Evolutionary conservation across 306 rosid genomes (phyloP).

Genomic region (Senna tora): DNA sequence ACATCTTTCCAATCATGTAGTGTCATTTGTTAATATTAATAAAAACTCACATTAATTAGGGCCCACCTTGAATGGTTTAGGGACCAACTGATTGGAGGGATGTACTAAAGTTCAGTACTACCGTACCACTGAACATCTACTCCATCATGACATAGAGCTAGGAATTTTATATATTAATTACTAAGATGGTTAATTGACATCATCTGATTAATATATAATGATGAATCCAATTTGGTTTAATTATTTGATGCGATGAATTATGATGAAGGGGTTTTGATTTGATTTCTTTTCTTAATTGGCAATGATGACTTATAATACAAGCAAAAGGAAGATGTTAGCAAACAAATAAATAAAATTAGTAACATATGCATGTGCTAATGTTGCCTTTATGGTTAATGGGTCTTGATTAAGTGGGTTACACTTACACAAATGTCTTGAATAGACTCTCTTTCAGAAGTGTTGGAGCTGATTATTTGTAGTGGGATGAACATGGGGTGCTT

Average conservation of each 20-base stretch:
- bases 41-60: too few species aligned
- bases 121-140: too few species aligned
- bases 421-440: constrained; percentile 30
- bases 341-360: background rate
- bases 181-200: constrained; percentile 26
- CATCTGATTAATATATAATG: background rate
- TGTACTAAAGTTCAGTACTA: too few species aligned
- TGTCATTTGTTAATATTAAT: too few species aligned
- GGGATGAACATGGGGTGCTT: constrained; percentile 49
- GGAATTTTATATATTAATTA: too few species aligned
- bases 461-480: constrained; percentile 17
- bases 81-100: too few species aligned
- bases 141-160: too few species aligned
- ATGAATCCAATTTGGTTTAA: constrained; percentile 7
- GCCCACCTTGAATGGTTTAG: too few species aligned
- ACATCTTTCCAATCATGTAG: too few species aligned
- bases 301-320: constrained; percentile 20
- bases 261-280: background rate
- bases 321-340: constrained; percentile 11
- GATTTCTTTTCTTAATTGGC: constrained; percentile 4
- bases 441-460: constrained; percentile 6
- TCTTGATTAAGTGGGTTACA: too few species aligned
- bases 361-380: constrained; percentile 41
- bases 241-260: constrained; percentile 32
- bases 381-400: constrained; percentile 26